Percentiles rank a stretch among this genome's conserved stretches.
phyloP scores from a whole-genome alignment of 202 grass and related monocot species.

The Hordeum pubiflorum region DNA sequence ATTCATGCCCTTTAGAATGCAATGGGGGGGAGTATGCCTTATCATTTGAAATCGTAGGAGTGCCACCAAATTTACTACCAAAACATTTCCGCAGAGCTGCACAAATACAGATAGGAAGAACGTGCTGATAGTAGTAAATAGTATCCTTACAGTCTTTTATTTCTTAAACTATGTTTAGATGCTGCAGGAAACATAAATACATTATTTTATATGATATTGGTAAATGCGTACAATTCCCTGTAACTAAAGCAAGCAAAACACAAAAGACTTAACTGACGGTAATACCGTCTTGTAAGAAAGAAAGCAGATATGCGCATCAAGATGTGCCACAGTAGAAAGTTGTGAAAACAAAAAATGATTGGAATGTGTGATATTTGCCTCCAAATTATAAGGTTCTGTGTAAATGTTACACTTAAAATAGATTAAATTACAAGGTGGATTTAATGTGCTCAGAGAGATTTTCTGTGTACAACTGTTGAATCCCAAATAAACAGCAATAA shows the following conservation, averaged over 20 bases:
- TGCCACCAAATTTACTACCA: background rate
- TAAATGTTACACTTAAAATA: background rate
- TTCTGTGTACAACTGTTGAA: background rate
- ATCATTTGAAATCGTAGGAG: background rate
- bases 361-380: background rate
- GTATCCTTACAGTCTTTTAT: background rate
- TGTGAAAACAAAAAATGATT: background rate
- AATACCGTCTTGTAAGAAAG: background rate
- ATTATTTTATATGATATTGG: background rate
- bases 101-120: background rate
- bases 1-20: background rate
- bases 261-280: background rate
- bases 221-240: background rate
- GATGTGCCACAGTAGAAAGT: background rate
- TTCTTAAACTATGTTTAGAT: background rate
- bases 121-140: background rate
- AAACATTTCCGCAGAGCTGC: background rate
- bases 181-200: background rate
- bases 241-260: background rate
- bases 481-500: background rate
- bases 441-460: background rate
- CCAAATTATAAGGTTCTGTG: background rate
- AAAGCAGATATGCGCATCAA: background rate
- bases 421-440: background rate
- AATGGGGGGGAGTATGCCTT: background rate